A percentile compares a stretch with the other conserved stretches of the same genome.
phyloP scores from a whole-genome alignment of 768 basidiomycete species.

The Russula ochroleuca region DNA sequence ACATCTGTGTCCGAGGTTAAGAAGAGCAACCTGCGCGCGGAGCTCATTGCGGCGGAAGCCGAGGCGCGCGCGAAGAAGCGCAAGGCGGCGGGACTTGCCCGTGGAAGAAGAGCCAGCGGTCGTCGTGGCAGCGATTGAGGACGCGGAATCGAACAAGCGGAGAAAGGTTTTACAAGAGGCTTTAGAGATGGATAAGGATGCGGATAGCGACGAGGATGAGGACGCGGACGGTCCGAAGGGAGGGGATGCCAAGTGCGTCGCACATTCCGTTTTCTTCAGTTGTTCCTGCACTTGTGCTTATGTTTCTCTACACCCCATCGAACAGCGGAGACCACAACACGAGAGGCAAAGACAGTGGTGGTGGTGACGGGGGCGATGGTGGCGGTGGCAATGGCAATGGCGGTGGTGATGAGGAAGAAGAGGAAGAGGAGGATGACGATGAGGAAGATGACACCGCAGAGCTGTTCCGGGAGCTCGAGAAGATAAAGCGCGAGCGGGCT shows the following conservation, averaged over 20 bases:
- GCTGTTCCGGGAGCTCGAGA: constrained; percentile 92
- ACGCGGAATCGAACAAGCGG: constrained; percentile 70
- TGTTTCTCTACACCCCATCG: not conserved
- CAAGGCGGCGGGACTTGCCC: constrained; percentile 75
- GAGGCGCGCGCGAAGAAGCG: constrained; percentile 87
- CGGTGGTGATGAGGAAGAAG: constrained; percentile 45
- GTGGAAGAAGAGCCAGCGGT: constrained; percentile 36
- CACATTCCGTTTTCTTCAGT: not conserved
- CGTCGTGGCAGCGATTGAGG: constrained; percentile 41
- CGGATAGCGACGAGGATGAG: constrained; percentile 66
- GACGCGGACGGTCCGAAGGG: constrained; percentile 31
- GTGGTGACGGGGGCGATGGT: constrained; percentile 40
- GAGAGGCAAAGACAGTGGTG: constrained; percentile 36
- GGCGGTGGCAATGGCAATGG: constrained; percentile 49
- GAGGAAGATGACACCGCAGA: constrained; percentile 94
- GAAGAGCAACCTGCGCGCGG: constrained; percentile 74
- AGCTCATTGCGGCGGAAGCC: constrained; percentile 81
- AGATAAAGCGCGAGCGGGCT: constrained; percentile 93
- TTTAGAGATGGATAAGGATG: constrained; percentile 84
- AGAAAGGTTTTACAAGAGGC: constrained; percentile 85
- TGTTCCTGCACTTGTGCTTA: not conserved
- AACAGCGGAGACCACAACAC: constrained; percentile 25
- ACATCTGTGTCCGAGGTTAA: constrained; percentile 73
- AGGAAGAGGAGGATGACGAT: constrained; percentile 52
- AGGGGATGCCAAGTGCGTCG: constrained; percentile 5